phyloP scores from a whole-genome alignment of 768 basidiomycete genomes.

The Xerocomellus dryophilus region DNA sequence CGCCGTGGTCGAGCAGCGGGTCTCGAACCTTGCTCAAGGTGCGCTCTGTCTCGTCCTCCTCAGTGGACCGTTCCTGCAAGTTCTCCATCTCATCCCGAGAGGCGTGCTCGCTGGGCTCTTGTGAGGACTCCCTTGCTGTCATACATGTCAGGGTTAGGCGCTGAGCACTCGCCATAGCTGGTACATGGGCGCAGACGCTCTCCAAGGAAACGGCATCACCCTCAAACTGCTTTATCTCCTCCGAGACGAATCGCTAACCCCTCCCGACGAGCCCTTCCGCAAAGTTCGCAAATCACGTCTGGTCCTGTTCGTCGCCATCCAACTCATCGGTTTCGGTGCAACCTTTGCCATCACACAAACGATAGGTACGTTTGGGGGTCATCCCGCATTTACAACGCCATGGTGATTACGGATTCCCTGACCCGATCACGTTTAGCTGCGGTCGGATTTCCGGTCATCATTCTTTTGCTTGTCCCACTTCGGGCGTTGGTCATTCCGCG shows the following conservation, averaged over 20 bases:
- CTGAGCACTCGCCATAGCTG: constrained; percentile 45
- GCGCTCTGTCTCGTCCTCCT: constrained; percentile 75
- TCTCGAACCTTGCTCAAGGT: constrained; percentile 87
- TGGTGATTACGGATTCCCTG: neutral
- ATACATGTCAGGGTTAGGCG: neutral
- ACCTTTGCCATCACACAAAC: constrained; percentile 93
- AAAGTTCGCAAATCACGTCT: constrained; percentile 74
- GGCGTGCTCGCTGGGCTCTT: constrained; percentile 84
- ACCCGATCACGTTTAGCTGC: constrained; percentile 50
- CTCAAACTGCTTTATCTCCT: constrained; percentile 77
- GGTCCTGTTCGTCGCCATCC: constrained; percentile 65
- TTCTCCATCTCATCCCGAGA: constrained; percentile 77
- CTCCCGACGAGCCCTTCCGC: constrained; percentile 64
- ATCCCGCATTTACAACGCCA: neutral
- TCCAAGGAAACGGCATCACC: constrained; percentile 80
- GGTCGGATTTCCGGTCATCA: constrained; percentile 88
- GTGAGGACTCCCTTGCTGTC: constrained; percentile 38
- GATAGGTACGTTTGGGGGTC: constrained; percentile 48
- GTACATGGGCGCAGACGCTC: constrained; percentile 89
- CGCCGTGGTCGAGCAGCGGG: constrained; percentile 87
- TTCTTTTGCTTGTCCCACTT: constrained; percentile 77
- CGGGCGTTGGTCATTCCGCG: constrained; percentile 69
- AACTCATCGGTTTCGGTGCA: constrained; percentile 80
- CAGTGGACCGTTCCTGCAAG: constrained; percentile 76
- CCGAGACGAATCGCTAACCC: constrained; percentile 63